These are phyloP conservation scores for Narthecium ossifragum DNA, from an alignment of 106 monocot genomes.

Conservation along the genomic window DNA sequence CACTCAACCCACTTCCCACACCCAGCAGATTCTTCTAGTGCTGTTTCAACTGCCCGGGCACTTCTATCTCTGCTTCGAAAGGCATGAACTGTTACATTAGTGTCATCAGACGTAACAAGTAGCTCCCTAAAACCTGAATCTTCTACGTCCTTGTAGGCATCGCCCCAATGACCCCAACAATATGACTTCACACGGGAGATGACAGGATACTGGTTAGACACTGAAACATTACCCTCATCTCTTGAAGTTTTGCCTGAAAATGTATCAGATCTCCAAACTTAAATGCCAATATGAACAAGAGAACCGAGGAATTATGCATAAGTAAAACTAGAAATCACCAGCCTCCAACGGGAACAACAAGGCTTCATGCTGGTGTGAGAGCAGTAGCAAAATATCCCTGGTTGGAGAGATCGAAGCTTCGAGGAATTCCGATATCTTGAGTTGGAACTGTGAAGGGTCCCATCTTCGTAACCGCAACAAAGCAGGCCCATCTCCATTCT, in stretches of 20 bases:
- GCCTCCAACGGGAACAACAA: conserved; percentile 38
- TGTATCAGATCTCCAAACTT: not conserved
- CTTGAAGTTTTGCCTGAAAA: conserved; percentile 9
- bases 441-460: conserved; percentile 27
- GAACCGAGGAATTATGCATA: no score
- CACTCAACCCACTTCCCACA: conserved; percentile 77
- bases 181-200: conserved; percentile 69
- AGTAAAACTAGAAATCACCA: conserved; percentile 47
- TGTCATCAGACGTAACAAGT: conserved; percentile 47
- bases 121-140: conserved; percentile 54
- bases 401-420: conserved; percentile 83
- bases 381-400: conserved; percentile 51
- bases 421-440: conserved; percentile 48
- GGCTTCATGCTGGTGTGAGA: conserved; percentile 58
- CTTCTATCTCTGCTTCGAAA: conserved; percentile 26
- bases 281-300: no score
- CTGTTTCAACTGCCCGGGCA: conserved; percentile 7
- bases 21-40: conserved; percentile 15
- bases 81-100: conserved; percentile 60
- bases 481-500: conserved; percentile 40
- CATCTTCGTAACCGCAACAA: conserved; percentile 65
- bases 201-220: conserved; percentile 23
- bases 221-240: conserved; percentile 1
- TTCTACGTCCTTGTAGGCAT: conserved; percentile 38
- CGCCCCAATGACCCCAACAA: conserved; percentile 65